Evolutionary conservation across 441 rosid genomes (phyloP), one percentile per base, ranked within the genome.

Genomic region (Pelargonium fulgidum): DNA sequence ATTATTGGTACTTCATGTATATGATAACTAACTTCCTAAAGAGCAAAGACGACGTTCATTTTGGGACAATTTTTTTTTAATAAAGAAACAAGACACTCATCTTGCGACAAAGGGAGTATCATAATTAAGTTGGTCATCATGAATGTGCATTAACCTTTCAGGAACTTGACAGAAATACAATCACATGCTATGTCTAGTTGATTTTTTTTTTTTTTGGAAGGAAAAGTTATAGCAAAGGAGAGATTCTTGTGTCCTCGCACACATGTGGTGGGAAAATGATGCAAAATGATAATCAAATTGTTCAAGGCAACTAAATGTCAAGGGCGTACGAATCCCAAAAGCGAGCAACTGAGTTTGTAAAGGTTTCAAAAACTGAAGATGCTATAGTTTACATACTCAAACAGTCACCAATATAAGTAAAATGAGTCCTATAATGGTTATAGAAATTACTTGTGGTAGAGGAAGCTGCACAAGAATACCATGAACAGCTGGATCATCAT

Each of bases 391-490:
- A 26, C 29, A 66, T 13, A 66, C 52, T 10, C 4, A 20, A 52
- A 62, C 67, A 17, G 73, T 7, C 64, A 71, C 58, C 13, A 0
- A 4, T 7, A 64, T 73, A 56, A 39, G 13, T 41, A 26, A 36
- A 7, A 66, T 42, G 4, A 68, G 63, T 65, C n/a, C 62, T 41
- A 20, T 73, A 44, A 16, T 17, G 71, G 71, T 73, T 26, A 39
- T 44, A 71, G 81, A 79, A 79, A 75, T 88, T 84, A 93, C 98
- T 83, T 87, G 85, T 41, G 98, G 97, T 70, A 93, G 75, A 78
- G 98, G 96, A 81, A 93, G 98, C 80, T 93, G 98, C 68, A 91
- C 93, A 42, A 91, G 96, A 81, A 91, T 78, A 64, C 98, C 98
- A 50, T 93, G 94, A 82, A 91, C 72, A 0, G 97, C 83, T 0